Percentiles rank a stretch among this genome's conserved stretches.
phyloP scores from a whole-genome alignment of 73 alveolate species.

The Uronychia setigera region DNA sequence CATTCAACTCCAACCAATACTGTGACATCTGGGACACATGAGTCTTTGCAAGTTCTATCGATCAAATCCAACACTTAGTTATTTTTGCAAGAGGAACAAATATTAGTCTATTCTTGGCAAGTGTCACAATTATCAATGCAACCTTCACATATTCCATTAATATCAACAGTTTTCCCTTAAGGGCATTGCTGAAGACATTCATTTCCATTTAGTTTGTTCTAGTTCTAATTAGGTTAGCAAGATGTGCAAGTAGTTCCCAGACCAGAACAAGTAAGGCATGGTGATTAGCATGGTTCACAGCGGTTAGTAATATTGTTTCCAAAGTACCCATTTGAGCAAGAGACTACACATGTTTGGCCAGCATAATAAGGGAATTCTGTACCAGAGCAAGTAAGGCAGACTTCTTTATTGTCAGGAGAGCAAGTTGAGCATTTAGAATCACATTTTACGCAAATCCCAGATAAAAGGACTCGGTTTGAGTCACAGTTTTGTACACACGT shows the following conservation, averaged over 20 bases:
- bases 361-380: slow-evolving; percentile 16
- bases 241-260: slow-evolving; percentile 21
- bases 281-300: slow-evolving; percentile 37
- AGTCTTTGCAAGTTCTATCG: slow-evolving; percentile 20
- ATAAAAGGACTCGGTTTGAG: background rate
- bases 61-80: background rate
- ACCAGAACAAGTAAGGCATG: slow-evolving; percentile 52
- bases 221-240: slow-evolving; percentile 32
- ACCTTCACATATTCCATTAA: slow-evolving; percentile 14
- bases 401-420: slow-evolving; percentile 18
- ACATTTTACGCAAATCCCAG: slow-evolving; percentile 41
- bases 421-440: slow-evolving; percentile 41
- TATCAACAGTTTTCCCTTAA: slow-evolving; percentile 23
- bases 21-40: slow-evolving; percentile 37
- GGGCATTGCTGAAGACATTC: slow-evolving; percentile 38
- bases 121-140: slow-evolving; percentile 42
- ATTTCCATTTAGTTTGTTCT: slow-evolving; percentile 10
- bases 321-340: slow-evolving; percentile 45
- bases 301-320: slow-evolving; percentile 15
- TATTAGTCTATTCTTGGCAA: slow-evolving; percentile 19
- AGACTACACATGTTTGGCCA: slow-evolving; percentile 35
- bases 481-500: slow-evolving; percentile 34
- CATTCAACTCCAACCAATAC: background rate
- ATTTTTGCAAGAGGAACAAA: slow-evolving; percentile 47
- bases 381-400: slow-evolving; percentile 45